Evolutionary conservation across 225 moss, liverwort and hornwort species (phyloP).

Genomic region (Sphagnum tenellum): DNA sequence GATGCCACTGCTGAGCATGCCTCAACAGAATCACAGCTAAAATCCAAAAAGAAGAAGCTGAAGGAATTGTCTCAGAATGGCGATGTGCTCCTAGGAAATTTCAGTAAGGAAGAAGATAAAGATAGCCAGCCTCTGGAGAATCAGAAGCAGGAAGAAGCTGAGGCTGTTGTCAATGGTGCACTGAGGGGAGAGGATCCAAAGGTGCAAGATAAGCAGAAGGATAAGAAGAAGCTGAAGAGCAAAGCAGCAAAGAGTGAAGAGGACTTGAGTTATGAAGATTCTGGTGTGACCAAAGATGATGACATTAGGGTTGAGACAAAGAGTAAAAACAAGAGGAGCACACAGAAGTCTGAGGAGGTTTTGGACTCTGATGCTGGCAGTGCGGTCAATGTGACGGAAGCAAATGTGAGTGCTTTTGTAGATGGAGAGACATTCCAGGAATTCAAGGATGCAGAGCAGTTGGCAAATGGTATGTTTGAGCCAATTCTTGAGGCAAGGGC

Average conservation of each 20-base stretch:
- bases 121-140: background rate
- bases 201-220: slow-evolving; percentile 7
- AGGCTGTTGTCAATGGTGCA: slow-evolving; percentile 16
- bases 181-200: slow-evolving; percentile 12
- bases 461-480: slow-evolving; percentile 22
- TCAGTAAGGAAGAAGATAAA: slow-evolving; percentile 7
- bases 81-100: slow-evolving; percentile 2
- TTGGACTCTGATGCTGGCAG: no score
- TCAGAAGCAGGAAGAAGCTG: slow-evolving; percentile 5
- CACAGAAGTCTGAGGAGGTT: no score
- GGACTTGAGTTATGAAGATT: slow-evolving; percentile 5
- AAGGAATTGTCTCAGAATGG: slow-evolving; percentile 15
- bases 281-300: background rate
- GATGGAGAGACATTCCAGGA: slow-evolving; percentile 10
- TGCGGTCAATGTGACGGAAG: no score
- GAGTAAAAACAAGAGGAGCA: no score
- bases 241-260: slow-evolving; percentile 9
- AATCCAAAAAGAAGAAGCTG: slow-evolving; percentile 21
- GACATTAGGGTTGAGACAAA: slow-evolving; percentile 2
- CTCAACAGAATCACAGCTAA: slow-evolving; percentile 2
- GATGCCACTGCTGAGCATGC: background rate
- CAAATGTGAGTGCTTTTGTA: background rate
- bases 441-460: slow-evolving; percentile 30
- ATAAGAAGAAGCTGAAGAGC: slow-evolving; percentile 19
- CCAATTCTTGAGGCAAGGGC: no score